These are phyloP conservation scores for Mortierella hygrophila DNA, from an alignment of 192 early-diverging fungal genomes.

Conservation along the genomic window DNA sequence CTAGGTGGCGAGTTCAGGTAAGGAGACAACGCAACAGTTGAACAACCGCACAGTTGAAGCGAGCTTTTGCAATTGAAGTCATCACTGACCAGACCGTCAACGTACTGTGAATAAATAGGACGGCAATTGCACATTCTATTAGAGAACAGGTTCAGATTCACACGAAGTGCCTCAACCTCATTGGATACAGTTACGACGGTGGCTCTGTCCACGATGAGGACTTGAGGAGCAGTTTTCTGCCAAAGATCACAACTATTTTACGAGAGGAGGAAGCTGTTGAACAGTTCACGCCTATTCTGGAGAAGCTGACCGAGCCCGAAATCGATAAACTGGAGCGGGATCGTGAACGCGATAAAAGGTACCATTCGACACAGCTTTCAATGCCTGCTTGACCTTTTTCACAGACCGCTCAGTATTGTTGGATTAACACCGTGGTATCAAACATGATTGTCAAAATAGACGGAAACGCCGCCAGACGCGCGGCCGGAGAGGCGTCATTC, in stretches of 20 bases:
- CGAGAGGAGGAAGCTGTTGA: constrained; percentile 65
- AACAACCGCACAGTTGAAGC: background rate
- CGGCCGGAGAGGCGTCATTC: constrained; percentile 71
- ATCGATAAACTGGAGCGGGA: constrained; percentile 90
- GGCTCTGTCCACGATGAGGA: constrained; percentile 84
- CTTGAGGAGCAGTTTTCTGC: constrained; percentile 75
- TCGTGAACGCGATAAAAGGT: constrained; percentile 80
- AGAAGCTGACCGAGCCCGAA: constrained; percentile 75
- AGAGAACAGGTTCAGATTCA: constrained; percentile 92
- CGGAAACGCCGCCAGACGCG: constrained; percentile 89
- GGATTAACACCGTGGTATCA: background rate
- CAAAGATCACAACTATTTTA: constrained; percentile 65
- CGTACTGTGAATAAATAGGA: constrained; percentile 57
- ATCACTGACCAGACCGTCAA: background rate
- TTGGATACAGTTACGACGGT: constrained; percentile 86
- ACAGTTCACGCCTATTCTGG: constrained; percentile 73
- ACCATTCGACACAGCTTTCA: background rate
- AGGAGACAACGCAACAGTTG: background rate
- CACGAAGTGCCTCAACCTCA: constrained; percentile 84
- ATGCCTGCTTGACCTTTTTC: background rate
- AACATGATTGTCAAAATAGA: constrained; percentile 48
- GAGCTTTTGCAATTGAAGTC: background rate
- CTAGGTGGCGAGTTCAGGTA: constrained; percentile 91
- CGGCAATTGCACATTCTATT: constrained; percentile 93
- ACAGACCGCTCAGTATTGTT: background rate